Evolutionary conservation across 2,329 filamentous ascomycete genomes (phyloP), one percentile per base, ranked within the genome.

Genomic region (Raffaelea ambrosiae): DNA sequence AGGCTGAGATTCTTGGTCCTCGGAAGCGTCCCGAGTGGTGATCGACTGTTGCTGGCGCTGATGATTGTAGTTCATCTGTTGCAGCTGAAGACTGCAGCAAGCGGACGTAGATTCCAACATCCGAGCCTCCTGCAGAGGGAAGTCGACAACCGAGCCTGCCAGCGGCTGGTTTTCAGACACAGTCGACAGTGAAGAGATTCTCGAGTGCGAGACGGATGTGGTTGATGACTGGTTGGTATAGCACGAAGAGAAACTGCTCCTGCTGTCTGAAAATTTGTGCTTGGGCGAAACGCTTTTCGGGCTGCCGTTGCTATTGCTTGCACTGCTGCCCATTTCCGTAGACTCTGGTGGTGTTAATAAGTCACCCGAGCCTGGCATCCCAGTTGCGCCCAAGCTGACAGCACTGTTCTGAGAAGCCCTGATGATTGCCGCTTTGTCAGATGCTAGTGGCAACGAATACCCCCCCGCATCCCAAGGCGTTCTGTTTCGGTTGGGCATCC

Each of bases 121-220:
- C 48, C 61, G 67, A 19, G 63, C 59, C 44, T 72, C 68, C 18
- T 66, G 55, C 4, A 60, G 56, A 5, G 65, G 63, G 36, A 67
- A 59, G 40, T 73, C 68, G 20, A 62, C 59, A 19, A 53, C 51
- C 5, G 64, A 58, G 10, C 61, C 55, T 14, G 58, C 59, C 38
- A 66, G 56, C 13, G 62, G 58, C 48, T 66, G 64, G 8, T 64
- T 59, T 10, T 69, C 68, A 44, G 69, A 69, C 20, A 73, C 63
- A 0, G 73, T 77, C 2, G 76, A 77, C 40, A 71, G 64, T 1
- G 75, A 79, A 2, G 76, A 77, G 44, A 76, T 66, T 35, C 74
- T 66, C 2, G 76, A 79, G 55, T 78, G 73, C 1, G 66, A 63
- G 14, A 63, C 61, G 1, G 72, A 74, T 40, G 63, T 57, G 33